Percentiles rank a stretch among this genome's conserved stretches.
phyloP scores from a whole-genome alignment of 2,329 filamentous ascomycete species.

The Akanthomyces lecanii region DNA sequence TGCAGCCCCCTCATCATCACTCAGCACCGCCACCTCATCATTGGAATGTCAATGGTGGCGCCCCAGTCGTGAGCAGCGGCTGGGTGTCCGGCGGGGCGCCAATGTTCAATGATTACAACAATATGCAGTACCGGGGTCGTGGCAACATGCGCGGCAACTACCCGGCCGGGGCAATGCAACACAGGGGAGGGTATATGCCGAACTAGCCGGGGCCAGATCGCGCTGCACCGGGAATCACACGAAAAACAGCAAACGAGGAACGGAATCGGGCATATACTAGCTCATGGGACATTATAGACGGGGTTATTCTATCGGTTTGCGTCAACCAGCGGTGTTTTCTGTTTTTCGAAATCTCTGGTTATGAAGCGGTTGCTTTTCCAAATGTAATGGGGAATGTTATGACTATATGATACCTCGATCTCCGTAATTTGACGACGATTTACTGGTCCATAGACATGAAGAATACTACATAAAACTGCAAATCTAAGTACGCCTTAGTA shows the following conservation, averaged over 20 bases:
- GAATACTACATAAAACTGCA: background rate
- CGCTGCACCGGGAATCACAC: background rate
- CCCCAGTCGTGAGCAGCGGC: conserved; percentile 11
- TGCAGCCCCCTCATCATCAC: conserved; percentile 5
- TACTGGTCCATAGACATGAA: conserved; percentile 1
- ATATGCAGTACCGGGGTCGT: conserved; percentile 2
- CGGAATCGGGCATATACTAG: conserved; percentile 1
- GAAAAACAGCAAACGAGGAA: background rate
- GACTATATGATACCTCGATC: background rate
- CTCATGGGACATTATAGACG: conserved; percentile 10
- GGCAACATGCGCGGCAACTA: conserved; percentile 4
- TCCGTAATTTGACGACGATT: conserved; percentile 7
- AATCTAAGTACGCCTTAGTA: too few species aligned
- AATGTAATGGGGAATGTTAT: background rate
- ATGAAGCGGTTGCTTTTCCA: background rate
- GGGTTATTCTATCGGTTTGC: conserved; percentile 5
- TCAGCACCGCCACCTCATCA: background rate
- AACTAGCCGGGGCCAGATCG: background rate
- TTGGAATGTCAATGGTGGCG: background rate
- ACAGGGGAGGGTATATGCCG: conserved; percentile 3
- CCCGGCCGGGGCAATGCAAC: background rate
- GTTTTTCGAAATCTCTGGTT: background rate
- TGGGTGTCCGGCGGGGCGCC: conserved; percentile 5
- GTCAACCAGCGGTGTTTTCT: background rate
- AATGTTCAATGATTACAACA: conserved; percentile 8